Base-by-base conservation (phyloP, 176 grass and related monocot species). In the Bolboschoenus planiculmis region DNA sequence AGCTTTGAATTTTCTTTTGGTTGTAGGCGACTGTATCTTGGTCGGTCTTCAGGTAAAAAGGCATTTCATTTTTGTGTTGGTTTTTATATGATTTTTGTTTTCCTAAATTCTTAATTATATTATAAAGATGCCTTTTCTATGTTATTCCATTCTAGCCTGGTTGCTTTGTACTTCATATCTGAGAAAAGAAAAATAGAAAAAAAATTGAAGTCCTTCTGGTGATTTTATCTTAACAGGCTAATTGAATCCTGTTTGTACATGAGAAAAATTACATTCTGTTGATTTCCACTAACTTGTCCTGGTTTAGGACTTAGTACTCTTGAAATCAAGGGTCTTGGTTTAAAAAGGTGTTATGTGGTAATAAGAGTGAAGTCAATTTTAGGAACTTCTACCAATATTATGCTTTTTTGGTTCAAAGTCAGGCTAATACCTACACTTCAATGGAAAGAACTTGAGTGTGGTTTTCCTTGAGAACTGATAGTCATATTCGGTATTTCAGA, bases 21-120 rank as follows among this genome's bases (percentile, higher is more conserved):
- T 97, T 82, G 86, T 90, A 16, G 93, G 93, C 36, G 91, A 97
- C 83, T 97, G 93, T 78, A 89, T 97, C 50, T 89, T 97, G 83
- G 93, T 97, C 30, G 93, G 93, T 48, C 91, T 97, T 34, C 93
- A 97, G 93, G 93, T 97, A 78, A 66, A 47, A 46, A 60, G 14
- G 23, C 6, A 35, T 56, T 55, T 34, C 26, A 54, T 55, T 67
- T n/a, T 74, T 26, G 39, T 72, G 10, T 26, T n/a, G 10, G 42
- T 56, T 71, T 56, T 44, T 57, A 2, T 43, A 27, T 84, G 33
- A 51, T 16, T 35, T 44, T 78, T 84, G 6, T 47, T 10, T 78
- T 10, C 4, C 26, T 48, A 35, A 18, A 54, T 67, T 78, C 5
- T 77, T 46, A 18, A 31, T 77, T 18, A 31, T 44, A 26, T 77